Evolutionary conservation across 371 early-diverging fungal species (phyloP).

Genomic region (Mortierella sp.): DNA sequence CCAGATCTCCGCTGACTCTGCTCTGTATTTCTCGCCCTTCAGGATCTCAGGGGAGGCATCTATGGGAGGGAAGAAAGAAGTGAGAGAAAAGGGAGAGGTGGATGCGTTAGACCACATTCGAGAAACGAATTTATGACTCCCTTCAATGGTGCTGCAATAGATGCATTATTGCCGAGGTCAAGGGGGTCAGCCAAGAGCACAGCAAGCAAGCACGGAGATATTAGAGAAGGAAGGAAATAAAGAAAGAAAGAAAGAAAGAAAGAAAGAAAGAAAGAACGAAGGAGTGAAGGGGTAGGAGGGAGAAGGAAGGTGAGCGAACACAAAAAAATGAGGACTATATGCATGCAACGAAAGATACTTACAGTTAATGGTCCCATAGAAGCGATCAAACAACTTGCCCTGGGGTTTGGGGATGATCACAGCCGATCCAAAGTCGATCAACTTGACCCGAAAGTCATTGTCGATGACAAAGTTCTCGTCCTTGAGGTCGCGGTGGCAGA

Average conservation of each 20-base stretch:
- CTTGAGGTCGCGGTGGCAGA: constrained; percentile 77
- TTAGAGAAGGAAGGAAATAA: neutral
- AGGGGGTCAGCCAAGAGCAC: neutral
- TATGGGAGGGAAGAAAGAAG: neutral
- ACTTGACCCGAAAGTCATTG: constrained; percentile 75
- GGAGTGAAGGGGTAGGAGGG: neutral
- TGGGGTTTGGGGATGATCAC: constrained; percentile 68
- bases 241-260: neutral
- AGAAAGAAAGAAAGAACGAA: neutral
- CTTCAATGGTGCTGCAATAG: too few species aligned
- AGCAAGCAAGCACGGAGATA: too few species aligned
- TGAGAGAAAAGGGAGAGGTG: too few species aligned
- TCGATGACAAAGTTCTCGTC: constrained; percentile 88
- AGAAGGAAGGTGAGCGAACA: neutral
- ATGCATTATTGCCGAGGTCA: neutral
- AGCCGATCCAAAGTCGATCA: constrained; percentile 90
- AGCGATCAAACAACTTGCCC: constrained; percentile 66
- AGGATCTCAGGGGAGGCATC: constrained; percentile 87
- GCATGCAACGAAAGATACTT: constrained; percentile 8
- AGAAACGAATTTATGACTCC: too few species aligned
- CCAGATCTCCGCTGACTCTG: constrained; percentile 89
- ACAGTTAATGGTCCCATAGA: constrained; percentile 73
- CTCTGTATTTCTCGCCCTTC: constrained; percentile 74
- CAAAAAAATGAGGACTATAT: neutral
- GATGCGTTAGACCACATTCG: too few species aligned